Conservation (phyloP, 2,329 filamentous ascomycete genomes). For the Dryadomyces quercus-mongolicae region DNA sequence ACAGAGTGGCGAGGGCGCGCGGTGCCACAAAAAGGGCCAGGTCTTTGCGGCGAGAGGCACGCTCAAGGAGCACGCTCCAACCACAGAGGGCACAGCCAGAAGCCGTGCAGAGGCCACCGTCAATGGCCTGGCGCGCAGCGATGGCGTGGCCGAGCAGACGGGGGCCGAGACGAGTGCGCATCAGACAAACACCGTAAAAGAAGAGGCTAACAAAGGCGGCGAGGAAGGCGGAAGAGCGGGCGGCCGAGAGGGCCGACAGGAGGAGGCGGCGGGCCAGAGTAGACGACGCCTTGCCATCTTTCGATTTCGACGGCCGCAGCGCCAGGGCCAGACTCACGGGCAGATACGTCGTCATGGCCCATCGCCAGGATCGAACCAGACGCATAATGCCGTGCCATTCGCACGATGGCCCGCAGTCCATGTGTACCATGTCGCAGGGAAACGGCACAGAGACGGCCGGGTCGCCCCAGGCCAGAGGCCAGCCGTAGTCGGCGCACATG, state of each 20-base stretch:
- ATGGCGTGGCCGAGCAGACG: slow-evolving; percentile 45
- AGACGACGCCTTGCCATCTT: background rate
- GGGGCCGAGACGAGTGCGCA: slow-evolving; percentile 62
- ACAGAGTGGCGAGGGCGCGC: slow-evolving; percentile 59
- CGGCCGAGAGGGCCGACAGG: slow-evolving; percentile 33
- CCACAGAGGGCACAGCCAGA: slow-evolving; percentile 65
- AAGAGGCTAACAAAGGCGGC: slow-evolving; percentile 67
- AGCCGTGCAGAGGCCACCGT: slow-evolving; percentile 56
- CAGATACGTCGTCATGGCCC: slow-evolving; percentile 65
- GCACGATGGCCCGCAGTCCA: slow-evolving; percentile 61
- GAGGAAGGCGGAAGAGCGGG: slow-evolving; percentile 65
- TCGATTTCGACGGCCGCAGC: slow-evolving; percentile 17
- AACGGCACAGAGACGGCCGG: slow-evolving; percentile 58
- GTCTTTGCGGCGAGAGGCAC: slow-evolving; percentile 53
- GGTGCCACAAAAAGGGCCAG: slow-evolving; percentile 73
- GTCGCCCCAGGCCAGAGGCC: slow-evolving; percentile 62
- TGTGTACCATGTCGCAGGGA: slow-evolving; percentile 75
- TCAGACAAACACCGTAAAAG: slow-evolving; percentile 75
- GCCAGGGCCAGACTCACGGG: slow-evolving; percentile 55
- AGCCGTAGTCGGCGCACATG: slow-evolving; percentile 61
- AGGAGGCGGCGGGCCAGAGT: slow-evolving; percentile 30
- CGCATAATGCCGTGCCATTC: slow-evolving; percentile 61
- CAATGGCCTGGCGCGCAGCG: slow-evolving; percentile 36
- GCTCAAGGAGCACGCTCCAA: slow-evolving; percentile 69
- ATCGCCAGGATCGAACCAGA: slow-evolving; percentile 57